A percentile compares a stretch with the other conserved stretches of the same genome.
Conservation (phyloP, 2,329 filamentous ascomycete species). For the Aspergillus brunneoviolaceus region DNA sequence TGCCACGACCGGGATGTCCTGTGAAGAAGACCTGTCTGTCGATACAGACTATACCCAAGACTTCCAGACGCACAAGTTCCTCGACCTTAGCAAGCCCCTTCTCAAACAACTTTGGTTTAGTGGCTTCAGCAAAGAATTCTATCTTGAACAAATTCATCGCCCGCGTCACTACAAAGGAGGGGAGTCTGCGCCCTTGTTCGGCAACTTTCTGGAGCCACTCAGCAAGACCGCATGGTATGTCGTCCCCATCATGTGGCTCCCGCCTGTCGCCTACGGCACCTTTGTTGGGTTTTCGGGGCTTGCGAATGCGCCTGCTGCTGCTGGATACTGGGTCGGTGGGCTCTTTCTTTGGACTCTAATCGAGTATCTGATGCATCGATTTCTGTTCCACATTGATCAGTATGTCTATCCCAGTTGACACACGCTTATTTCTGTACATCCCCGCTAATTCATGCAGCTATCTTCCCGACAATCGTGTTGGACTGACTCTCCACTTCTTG, state of each 20-base stretch:
- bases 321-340: constrained; percentile 67
- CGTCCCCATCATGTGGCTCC: constrained; percentile 80
- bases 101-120: constrained; percentile 85
- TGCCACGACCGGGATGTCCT: constrained; percentile 77
- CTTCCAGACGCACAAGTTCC: constrained; percentile 88
- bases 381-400: constrained; percentile 90
- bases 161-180: constrained; percentile 95
- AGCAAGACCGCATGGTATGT: constrained; percentile 94
- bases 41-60: constrained; percentile 77
- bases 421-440: not conserved
- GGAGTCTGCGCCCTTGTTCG: constrained; percentile 87
- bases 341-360: constrained; percentile 82
- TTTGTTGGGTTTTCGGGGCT: constrained; percentile 65
- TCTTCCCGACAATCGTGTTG: constrained; percentile 88
- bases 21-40: constrained; percentile 78
- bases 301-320: constrained; percentile 47
- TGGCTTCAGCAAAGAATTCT: constrained; percentile 92
- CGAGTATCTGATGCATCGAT: constrained; percentile 86
- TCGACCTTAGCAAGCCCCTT: constrained; percentile 82
- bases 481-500: constrained; percentile 82
- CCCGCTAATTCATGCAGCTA: constrained; percentile 54
- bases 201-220: constrained; percentile 97
- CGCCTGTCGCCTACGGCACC: constrained; percentile 72
- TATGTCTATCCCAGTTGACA: constrained; percentile 48
- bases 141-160: constrained; percentile 91